phyloP scores from a whole-genome alignment of 208 protist species.

The Baffinella frigidus region DNA sequence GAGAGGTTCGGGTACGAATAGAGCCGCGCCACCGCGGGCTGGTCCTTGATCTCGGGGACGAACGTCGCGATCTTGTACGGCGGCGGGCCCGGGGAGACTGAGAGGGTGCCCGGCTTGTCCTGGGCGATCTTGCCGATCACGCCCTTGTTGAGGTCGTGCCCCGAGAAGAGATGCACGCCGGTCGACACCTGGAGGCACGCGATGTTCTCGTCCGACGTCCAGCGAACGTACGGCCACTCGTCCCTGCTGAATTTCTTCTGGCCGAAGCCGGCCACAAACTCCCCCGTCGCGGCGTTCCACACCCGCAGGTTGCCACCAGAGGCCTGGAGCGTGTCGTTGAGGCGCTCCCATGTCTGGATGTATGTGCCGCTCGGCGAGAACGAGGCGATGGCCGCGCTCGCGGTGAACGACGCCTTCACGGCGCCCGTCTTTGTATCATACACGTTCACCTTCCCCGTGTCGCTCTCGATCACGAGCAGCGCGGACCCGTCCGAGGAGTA shows the following conservation, averaged over 20 bases:
- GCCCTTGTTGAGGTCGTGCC: neutral
- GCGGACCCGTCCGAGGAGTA: too few relatives aligned
- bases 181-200: slow-evolving; percentile 3
- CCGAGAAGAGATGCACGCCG: slow-evolving; percentile 65
- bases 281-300: slow-evolving; percentile 28
- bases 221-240: slow-evolving; percentile 31
- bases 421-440: slow-evolving; percentile 12
- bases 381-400: neutral
- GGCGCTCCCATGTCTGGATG: slow-evolving; percentile 66
- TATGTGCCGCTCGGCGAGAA: slow-evolving; percentile 64
- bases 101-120: neutral
- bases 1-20: slow-evolving; percentile 54
- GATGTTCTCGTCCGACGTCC: slow-evolving; percentile 59
- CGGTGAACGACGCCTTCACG: neutral
- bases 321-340: slow-evolving; percentile 6
- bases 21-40: slow-evolving; percentile 15
- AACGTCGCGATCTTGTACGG: slow-evolving; percentile 65
- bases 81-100: neutral
- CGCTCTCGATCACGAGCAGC: too few relatives aligned
- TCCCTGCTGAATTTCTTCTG: slow-evolving; percentile 60
- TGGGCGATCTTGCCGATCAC: neutral
- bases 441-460: too few relatives aligned
- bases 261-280: neutral
- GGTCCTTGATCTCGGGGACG: slow-evolving; percentile 64
- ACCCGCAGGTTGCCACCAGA: slow-evolving; percentile 63